phyloP scores from a whole-genome alignment of 495 filamentous ascomycete genomes.

The Penicillium canariense region DNA sequence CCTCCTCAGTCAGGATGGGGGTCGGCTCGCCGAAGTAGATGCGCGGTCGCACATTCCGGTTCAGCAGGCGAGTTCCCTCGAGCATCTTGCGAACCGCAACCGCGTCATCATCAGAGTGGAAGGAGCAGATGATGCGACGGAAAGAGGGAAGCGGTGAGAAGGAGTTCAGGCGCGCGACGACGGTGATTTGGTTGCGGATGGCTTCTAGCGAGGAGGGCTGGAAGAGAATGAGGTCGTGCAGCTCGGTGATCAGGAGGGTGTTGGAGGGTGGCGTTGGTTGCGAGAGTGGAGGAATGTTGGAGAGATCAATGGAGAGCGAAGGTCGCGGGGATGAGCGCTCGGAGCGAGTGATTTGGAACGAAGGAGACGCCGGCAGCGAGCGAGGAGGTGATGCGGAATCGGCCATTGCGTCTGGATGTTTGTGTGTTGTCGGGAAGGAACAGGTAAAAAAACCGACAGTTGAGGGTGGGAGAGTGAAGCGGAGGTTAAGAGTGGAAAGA shows the following conservation, averaged over 20 bases:
- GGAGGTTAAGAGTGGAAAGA: constrained; percentile 14
- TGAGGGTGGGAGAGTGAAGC: neutral
- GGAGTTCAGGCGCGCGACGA: constrained; percentile 69
- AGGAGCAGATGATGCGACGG: constrained; percentile 88
- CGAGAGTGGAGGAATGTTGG: constrained; percentile 71
- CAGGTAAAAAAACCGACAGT: neutral
- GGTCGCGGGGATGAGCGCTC: constrained; percentile 39
- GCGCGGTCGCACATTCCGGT: constrained; percentile 56
- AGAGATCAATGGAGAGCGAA: constrained; percentile 78
- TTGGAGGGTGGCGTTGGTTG: constrained; percentile 84
- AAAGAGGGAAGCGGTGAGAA: constrained; percentile 93
- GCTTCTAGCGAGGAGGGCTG: constrained; percentile 67
- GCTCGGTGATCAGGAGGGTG: constrained; percentile 88
- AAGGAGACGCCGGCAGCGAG: constrained; percentile 29
- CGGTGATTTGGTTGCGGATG: constrained; percentile 69
- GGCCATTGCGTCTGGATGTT: constrained; percentile 21
- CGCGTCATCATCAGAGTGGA: constrained; percentile 69
- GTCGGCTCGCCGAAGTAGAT: constrained; percentile 90
- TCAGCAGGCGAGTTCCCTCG: constrained; percentile 67
- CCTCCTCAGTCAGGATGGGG: constrained; percentile 57
- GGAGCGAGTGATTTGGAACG: constrained; percentile 42
- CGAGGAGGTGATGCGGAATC: constrained; percentile 25
- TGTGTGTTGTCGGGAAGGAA: neutral
- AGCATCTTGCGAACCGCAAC: constrained; percentile 68
- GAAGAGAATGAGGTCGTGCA: constrained; percentile 77